phyloP scores from a whole-genome alignment of 1,284 basidiomycete genomes.

The Rhodotorula sp. region DNA sequence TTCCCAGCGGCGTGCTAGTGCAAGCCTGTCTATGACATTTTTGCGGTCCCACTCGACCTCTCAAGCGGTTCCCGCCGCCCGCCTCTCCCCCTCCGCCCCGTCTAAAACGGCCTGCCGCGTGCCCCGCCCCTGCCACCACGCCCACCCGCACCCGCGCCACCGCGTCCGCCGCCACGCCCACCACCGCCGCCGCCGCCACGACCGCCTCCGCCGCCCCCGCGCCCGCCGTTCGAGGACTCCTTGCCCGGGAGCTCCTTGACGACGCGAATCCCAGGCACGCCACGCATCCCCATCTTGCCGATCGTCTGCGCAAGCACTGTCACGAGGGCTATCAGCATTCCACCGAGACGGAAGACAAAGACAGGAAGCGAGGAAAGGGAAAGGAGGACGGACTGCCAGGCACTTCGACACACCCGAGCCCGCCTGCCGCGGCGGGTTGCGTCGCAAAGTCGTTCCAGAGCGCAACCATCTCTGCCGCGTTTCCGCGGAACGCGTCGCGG shows the following conservation, averaged over 20 bases:
- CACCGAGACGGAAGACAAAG: no score
- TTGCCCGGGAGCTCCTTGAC: conserved; percentile 35
- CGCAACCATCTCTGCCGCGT: conserved; percentile 25
- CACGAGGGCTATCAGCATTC: no score
- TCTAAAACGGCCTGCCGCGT: background rate
- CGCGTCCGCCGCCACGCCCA: conserved; percentile 6
- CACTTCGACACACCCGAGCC: conserved; percentile 26
- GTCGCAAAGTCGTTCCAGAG: conserved; percentile 32
- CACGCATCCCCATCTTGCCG: conserved; percentile 65
- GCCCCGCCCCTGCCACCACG: conserved; percentile 14
- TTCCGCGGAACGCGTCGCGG: conserved; percentile 26
- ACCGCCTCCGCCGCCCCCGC: conserved; percentile 72
- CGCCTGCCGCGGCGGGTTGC: conserved; percentile 1
- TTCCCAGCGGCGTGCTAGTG: no score
- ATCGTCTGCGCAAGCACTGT: conserved; percentile 50
- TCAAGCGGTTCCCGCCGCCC: background rate
- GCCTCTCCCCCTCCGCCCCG: conserved; percentile 10
- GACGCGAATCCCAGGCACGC: conserved; percentile 57
- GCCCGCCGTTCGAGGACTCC: conserved; percentile 65
- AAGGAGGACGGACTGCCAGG: conserved; percentile 25
- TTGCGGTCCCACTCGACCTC: background rate
- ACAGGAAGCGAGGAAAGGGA: background rate
- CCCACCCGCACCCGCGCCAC: conserved; percentile 7
- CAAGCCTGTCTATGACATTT: background rate
- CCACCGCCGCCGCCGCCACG: conserved; percentile 5